Evolutionary conservation across 2,329 filamentous ascomycete genomes (phyloP).

Genomic region (Arthrobotrys sphaeroides): DNA sequence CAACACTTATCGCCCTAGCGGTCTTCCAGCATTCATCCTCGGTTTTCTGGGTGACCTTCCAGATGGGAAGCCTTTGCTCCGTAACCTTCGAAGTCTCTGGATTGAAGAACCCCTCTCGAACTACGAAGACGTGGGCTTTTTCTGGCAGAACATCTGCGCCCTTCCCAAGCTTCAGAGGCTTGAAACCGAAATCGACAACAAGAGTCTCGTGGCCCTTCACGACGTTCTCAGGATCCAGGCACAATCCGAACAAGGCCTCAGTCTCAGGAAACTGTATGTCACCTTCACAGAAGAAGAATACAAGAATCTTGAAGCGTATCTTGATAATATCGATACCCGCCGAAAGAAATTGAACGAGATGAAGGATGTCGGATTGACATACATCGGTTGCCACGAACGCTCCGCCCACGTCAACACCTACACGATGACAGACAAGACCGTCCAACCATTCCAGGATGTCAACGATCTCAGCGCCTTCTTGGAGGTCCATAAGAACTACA

Average conservation of each 20-base stretch:
- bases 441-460: conserved; percentile 51
- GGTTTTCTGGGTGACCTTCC: conserved; percentile 45
- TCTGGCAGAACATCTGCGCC: conserved; percentile 42
- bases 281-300: conserved; percentile 51
- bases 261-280: conserved; percentile 42
- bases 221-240: conserved; percentile 29
- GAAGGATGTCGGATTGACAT: conserved; percentile 42
- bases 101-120: conserved; percentile 44
- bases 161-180: conserved; percentile 36
- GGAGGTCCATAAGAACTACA: conserved; percentile 48
- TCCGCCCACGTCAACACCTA: conserved; percentile 51
- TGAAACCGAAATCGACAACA: conserved; percentile 49
- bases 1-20: conserved; percentile 47
- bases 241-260: conserved; percentile 3
- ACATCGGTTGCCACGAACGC: conserved; percentile 46
- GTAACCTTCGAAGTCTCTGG: conserved; percentile 47
- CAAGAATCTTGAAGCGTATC: conserved; percentile 48
- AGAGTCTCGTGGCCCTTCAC: conserved; percentile 30
- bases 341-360: conserved; percentile 52
- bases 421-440: conserved; percentile 52
- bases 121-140: conserved; percentile 45
- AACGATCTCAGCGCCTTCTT: conserved; percentile 44
- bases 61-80: conserved; percentile 38
- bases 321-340: conserved; percentile 44
- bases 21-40: conserved; percentile 44